These are phyloP conservation scores for Scenedesmus sp. DNA, from an alignment of 163 green algal species.

Conservation along the genomic window DNA sequence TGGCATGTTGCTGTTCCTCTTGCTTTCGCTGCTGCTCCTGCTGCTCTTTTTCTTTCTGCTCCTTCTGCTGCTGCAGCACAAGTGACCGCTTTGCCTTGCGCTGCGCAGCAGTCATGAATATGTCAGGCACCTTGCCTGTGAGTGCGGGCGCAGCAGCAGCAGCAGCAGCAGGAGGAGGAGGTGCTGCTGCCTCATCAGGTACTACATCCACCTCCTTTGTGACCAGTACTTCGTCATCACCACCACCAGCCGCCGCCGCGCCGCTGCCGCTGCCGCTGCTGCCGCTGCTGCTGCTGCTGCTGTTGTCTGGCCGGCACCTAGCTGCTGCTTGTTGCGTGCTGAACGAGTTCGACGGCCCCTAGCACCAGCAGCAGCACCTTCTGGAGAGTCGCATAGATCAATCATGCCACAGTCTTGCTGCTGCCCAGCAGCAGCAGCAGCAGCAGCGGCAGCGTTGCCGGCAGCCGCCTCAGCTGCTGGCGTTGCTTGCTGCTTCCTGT, in stretches of 20 bases:
- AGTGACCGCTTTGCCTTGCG: conserved; percentile 9
- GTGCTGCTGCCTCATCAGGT: not conserved
- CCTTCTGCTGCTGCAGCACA: conserved; percentile 30
- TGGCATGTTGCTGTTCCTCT: not conserved
- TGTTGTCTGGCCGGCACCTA: not conserved
- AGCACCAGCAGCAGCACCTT: not conserved
- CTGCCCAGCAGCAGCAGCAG: not conserved
- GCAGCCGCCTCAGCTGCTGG: conserved; percentile 3
- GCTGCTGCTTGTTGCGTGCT: not conserved
- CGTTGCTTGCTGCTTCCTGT: not conserved
- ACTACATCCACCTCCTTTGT: not conserved
- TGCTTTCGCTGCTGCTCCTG: conserved; percentile 36
- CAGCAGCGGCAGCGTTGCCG: not conserved
- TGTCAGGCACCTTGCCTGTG: conserved; percentile 31
- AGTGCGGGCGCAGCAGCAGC: not conserved
- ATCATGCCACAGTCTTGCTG: not conserved
- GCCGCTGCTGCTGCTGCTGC: conserved; percentile 13
- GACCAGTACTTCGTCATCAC: not conserved
- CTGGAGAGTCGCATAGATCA: conserved; percentile 7
- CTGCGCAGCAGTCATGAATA: conserved; percentile 43
- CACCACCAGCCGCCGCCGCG: not conserved
- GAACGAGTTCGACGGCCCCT: not conserved
- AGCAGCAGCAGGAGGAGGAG: not conserved
- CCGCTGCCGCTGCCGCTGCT: not conserved
- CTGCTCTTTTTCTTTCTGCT: not conserved